phyloP scores from a whole-genome alignment of 306 rosid species.

The Cucumis cinereus region DNA sequence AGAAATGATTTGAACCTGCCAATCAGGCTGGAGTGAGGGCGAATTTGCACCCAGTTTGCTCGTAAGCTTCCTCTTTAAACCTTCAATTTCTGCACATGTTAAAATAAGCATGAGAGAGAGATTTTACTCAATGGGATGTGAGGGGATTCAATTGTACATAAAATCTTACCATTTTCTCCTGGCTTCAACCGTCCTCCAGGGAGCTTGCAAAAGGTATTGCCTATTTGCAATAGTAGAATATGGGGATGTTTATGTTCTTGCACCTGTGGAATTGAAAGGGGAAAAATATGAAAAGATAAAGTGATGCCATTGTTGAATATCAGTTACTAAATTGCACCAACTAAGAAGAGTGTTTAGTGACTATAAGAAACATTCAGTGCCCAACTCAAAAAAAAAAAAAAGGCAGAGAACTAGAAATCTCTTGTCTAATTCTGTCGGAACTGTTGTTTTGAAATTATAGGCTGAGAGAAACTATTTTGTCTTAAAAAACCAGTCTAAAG shows the following conservation, averaged over 20 bases:
- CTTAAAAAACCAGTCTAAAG: background rate
- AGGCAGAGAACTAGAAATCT: background rate
- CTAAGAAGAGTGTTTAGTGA: background rate
- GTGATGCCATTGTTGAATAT: background rate
- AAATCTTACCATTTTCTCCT: slow-evolving; percentile 77
- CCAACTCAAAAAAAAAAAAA: background rate
- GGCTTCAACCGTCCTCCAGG: slow-evolving; percentile 99
- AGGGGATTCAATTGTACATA: background rate
- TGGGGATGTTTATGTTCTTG: slow-evolving; percentile 99
- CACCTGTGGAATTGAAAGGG: slow-evolving; percentile 40
- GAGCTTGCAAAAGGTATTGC: slow-evolving; percentile 96
- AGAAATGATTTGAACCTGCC: slow-evolving; percentile 48
- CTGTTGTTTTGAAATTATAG: background rate
- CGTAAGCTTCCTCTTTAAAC: slow-evolving; percentile 87
- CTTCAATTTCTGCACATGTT: slow-evolving; percentile 58
- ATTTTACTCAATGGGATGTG: background rate
- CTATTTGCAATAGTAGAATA: slow-evolving; percentile 93
- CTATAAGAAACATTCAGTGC: background rate
- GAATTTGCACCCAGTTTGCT: slow-evolving; percentile 97
- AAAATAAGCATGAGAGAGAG: background rate
- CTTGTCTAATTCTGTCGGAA: background rate
- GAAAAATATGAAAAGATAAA: background rate
- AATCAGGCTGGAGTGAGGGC: slow-evolving; percentile 67
- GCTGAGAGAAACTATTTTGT: background rate
- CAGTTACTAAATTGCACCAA: background rate